Evolutionary conservation across 2,329 filamentous ascomycete species (phyloP), one percentile per base, ranked within the genome.

Genomic region (Trichoderma cornu-damae): DNA sequence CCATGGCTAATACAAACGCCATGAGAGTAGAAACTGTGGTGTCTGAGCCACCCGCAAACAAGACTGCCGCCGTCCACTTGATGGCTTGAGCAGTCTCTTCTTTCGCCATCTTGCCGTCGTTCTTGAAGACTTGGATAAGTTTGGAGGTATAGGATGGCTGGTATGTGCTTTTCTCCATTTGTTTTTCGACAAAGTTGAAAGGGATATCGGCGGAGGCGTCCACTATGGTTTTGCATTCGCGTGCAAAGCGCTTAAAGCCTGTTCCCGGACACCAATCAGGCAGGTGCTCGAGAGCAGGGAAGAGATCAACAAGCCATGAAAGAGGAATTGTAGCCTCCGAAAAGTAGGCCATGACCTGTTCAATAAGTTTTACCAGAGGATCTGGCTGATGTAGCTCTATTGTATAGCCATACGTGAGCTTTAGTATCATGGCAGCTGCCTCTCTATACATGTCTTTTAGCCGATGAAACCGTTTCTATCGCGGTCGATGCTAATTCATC

Each of bases 261-360:
- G 60, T 57, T 0, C 66, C 66, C 2, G 66, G 66, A 9, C 66
- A 50, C 20, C 63, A 59, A 1, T 66, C 65, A 4, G 66, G 66
- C 3, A 68, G 48, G 26, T 64, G 58, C 18, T 50, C 48, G 5
- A 68, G 51, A 4, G 43, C 9, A n/a, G 66, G 65, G 4, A 68
- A 57, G 9, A 64, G 53, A 22, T 68, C 66, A 11, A 68, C 66
- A 4, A 60, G 12, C 64, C 65, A 66, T 4, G 57, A 37, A 22
- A 61, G 54, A 2, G 66, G 66, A 3, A 57, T 57, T 1, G 60
- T 43, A 1, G 65, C 63, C 11, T 49, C 46, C 3, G 60, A 62
- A 24, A 68, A 60, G 4, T 66, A 60, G 2, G 26, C 16, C 50
- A 67, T 61, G 32, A 64, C 60, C 12, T 61, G 38, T 7, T 65